These are phyloP conservation scores for Rhizopogon sp. DNA, from an alignment of 768 basidiomycete species.

Conservation along the genomic window DNA sequence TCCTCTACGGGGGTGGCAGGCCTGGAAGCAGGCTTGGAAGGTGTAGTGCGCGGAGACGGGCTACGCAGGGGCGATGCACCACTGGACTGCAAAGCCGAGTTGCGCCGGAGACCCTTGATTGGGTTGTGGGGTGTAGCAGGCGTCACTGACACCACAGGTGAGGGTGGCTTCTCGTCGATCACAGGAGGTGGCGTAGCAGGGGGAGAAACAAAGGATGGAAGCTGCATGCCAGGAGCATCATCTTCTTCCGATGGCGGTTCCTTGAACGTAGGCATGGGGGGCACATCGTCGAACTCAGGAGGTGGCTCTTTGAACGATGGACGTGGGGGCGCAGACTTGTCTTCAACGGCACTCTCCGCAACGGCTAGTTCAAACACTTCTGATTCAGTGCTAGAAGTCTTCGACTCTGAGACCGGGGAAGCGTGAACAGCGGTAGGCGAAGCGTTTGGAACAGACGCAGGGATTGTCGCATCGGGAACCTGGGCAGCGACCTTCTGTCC, in stretches of 20 bases:
- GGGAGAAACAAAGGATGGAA: constrained; percentile 15
- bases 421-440: constrained; percentile 12
- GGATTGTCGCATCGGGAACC: constrained; percentile 9
- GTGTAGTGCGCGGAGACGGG: constrained; percentile 35
- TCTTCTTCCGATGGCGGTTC: constrained; percentile 31
- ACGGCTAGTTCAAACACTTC: constrained; percentile 9
- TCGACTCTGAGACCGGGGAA: constrained; percentile 17
- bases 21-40: constrained; percentile 2
- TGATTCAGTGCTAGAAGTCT: constrained; percentile 11
- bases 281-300: constrained; percentile 33
- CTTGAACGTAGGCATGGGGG: constrained; percentile 36
- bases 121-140: constrained; percentile 52
- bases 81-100: constrained; percentile 28
- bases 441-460: constrained; percentile 12
- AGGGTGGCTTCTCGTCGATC: constrained; percentile 21
- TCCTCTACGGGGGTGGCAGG: constrained; percentile 26
- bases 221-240: constrained; percentile 9
- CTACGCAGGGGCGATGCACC: constrained; percentile 38
- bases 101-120: constrained; percentile 32
- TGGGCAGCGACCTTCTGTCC: constrained; percentile 47
- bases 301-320: constrained; percentile 63
- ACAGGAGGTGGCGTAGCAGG: constrained; percentile 19
- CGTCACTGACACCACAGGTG: constrained; percentile 33
- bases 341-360: constrained; percentile 5
- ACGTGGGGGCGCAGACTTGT: constrained; percentile 19